These are phyloP conservation scores for Cystofilobasidium capitatum DNA, from an alignment of 768 basidiomycete species.

Conservation along the genomic window DNA sequence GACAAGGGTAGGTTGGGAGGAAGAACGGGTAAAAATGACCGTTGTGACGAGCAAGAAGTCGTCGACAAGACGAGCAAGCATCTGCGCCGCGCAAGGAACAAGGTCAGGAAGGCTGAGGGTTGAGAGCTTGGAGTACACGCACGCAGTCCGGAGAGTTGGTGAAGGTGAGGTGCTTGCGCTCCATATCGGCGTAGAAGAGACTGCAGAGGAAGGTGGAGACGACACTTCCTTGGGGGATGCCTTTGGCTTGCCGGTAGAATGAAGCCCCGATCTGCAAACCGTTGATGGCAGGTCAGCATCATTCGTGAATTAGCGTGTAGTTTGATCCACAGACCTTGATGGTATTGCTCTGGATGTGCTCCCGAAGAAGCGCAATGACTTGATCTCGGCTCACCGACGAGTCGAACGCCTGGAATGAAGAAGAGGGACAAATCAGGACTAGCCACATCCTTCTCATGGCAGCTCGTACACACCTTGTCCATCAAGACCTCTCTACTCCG, in stretches of 20 bases:
- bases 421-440: background rate
- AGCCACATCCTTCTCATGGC: background rate
- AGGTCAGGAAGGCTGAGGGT: background rate
- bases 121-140: constrained; percentile 34
- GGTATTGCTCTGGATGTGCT: constrained; percentile 85
- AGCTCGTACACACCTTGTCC: constrained; percentile 53
- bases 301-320: background rate
- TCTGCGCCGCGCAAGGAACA: constrained; percentile 41
- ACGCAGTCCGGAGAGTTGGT: constrained; percentile 56
- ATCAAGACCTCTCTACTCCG: constrained; percentile 72
- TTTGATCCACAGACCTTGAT: constrained; percentile 55
- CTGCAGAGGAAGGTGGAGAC: constrained; percentile 79
- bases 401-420: constrained; percentile 47
- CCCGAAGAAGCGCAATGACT: constrained; percentile 50
- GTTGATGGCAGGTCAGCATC: no score
- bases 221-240: constrained; percentile 96
- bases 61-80: constrained; percentile 77
- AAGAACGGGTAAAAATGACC: constrained; percentile 27
- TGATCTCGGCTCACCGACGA: constrained; percentile 2
- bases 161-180: constrained; percentile 49
- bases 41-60: constrained; percentile 88
- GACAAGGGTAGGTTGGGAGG: no score
- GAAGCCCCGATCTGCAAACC: constrained; percentile 63
- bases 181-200: constrained; percentile 89
- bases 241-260: constrained; percentile 79